These are phyloP conservation scores for Pleurotus platypus DNA, from an alignment of 768 basidiomycete species.

Conservation along the genomic window DNA sequence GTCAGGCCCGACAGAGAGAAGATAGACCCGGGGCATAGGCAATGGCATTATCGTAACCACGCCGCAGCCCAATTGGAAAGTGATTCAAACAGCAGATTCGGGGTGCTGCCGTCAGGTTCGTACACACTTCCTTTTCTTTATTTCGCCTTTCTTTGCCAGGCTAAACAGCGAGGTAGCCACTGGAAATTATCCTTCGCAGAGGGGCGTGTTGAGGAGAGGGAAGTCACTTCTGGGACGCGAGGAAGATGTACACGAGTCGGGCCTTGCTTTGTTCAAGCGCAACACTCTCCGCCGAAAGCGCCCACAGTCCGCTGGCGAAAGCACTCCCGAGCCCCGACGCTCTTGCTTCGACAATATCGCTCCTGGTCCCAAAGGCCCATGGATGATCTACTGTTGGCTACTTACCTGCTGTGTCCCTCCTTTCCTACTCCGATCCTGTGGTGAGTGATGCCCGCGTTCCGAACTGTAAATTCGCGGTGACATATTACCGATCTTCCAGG, in stretches of 20 bases:
- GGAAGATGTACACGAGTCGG: constrained; percentile 87
- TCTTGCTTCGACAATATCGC: constrained; percentile 41
- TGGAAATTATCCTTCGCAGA: constrained; percentile 66
- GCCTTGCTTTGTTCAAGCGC: constrained; percentile 88
- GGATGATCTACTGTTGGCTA: constrained; percentile 93
- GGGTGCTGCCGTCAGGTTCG: constrained; percentile 81
- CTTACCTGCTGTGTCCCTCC: constrained; percentile 83
- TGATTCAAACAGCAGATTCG: constrained; percentile 60
- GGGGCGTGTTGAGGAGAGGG: constrained; percentile 68
- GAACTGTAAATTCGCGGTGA: background rate
- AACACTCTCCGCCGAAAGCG: constrained; percentile 76
- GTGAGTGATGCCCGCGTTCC: constrained; percentile 39
- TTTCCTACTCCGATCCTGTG: constrained; percentile 71
- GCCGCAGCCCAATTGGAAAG: constrained; percentile 69
- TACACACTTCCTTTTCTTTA: constrained; percentile 21
- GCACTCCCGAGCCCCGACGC: constrained; percentile 31
- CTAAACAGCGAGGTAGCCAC: constrained; percentile 45
- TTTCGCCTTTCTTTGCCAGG: constrained; percentile 10
- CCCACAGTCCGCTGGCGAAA: constrained; percentile 37
- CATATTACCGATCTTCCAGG: constrained; percentile 41
- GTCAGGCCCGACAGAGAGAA: constrained; percentile 93
- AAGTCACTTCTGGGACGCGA: constrained; percentile 88
- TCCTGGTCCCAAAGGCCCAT: constrained; percentile 88
- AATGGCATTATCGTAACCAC: constrained; percentile 92
- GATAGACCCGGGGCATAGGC: constrained; percentile 90